Base-by-base conservation (phyloP, 345 rosid genomes). In the Diplotaxis tenuifolia region DNA sequence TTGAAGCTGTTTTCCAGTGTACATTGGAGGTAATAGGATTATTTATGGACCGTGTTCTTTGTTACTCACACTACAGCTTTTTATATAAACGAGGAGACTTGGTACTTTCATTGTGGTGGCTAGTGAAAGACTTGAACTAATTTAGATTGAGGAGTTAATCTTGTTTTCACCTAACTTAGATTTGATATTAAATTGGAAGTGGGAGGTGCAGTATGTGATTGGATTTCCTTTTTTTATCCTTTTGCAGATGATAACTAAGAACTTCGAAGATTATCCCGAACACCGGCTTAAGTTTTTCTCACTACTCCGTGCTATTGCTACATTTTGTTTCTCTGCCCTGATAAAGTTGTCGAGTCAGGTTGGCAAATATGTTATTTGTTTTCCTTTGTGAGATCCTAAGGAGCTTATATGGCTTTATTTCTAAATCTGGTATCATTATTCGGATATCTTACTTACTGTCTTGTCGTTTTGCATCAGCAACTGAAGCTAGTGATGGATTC, bases 1-100 rank as follows among this genome's bases (percentile, higher is more conserved):
- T 96, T 85, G 98, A 96, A 87, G 99, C 98, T 62, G 86, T 96
- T 71, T 96, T 96, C 82, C 98, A 92, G 80, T 96, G 99, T 81
- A 92, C 99, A 20, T 81, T 96, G 50, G 99, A 96, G 98, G 99
- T 96, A 60, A 83, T 23, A 0, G 9, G 53, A 25, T 50, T 19
- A n/a, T 50, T 19, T 25, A 12, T 56, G 67, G 38, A 71, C 64
- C 18, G n/a, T 53, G 29, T 14, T 19, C 49, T n/a, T 29, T 42
- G 50, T 50, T 14, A 19, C 45, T 10, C 27, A 19, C 9, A 60
- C 9, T 32, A 31, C 56, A 23, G 70, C 34, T 34, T 23, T 11
- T 16, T 52, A 15, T 45, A 49, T 22, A 15, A 34, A 21, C 18
- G 38, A 56, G 38, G 14, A 68, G 38, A 38, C 55, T 16, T 38